These are phyloP conservation scores for Ciborinia camelliae DNA, from an alignment of 2,329 filamentous ascomycete species.

Conservation along the genomic window DNA sequence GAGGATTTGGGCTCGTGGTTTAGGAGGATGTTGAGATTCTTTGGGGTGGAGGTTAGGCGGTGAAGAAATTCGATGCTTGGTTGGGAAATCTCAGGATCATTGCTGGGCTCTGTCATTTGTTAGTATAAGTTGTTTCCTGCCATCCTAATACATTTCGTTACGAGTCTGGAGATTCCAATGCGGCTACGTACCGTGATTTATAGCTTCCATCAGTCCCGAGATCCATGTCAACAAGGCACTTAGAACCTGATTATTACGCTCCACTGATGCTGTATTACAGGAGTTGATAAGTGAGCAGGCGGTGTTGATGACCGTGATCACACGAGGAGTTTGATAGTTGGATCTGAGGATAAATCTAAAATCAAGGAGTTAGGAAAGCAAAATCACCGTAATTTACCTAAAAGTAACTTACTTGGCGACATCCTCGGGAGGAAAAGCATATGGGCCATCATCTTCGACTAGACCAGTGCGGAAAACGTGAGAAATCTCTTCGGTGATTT, in stretches of 20 bases:
- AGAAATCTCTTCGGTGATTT: constrained; percentile 70
- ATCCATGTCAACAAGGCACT: constrained; percentile 58
- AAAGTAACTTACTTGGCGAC: constrained; percentile 48
- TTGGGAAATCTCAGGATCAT: constrained; percentile 69
- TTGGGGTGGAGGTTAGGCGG: constrained; percentile 52
- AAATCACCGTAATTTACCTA: neutral
- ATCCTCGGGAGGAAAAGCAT: constrained; percentile 66
- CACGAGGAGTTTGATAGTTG: constrained; percentile 57
- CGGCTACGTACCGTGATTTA: constrained; percentile 50
- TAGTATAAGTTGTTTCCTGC: neutral
- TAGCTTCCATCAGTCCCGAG: constrained; percentile 56
- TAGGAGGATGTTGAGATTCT: constrained; percentile 60
- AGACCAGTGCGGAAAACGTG: constrained; percentile 70
- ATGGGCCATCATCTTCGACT: constrained; percentile 72
- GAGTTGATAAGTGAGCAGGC: constrained; percentile 68
- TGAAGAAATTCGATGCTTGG: constrained; percentile 70
- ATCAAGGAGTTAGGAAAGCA: neutral
- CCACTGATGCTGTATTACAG: constrained; percentile 46
- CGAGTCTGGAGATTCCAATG: neutral
- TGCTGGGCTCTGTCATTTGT: constrained; percentile 47
- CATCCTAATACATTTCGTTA: neutral
- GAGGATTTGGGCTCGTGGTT: constrained; percentile 52
- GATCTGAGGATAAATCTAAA: constrained; percentile 57
- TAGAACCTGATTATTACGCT: constrained; percentile 48
- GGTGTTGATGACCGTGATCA: constrained; percentile 67